Percentiles rank a stretch among this genome's conserved stretches.
These are phyloP conservation scores for Aegilops sharonensis DNA, from an alignment of 176 grass and related monocot species.

Conservation along the genomic window DNA sequence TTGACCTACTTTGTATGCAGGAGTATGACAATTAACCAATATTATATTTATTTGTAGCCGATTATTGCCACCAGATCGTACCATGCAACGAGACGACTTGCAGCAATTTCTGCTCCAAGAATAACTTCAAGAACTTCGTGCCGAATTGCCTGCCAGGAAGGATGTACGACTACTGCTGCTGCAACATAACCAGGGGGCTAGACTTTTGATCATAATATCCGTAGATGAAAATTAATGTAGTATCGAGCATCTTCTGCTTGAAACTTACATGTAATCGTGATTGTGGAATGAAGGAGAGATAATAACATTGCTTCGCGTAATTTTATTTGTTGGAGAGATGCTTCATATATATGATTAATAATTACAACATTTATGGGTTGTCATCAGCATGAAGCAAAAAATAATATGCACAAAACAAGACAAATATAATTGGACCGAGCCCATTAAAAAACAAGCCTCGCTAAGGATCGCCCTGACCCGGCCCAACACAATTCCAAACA, in stretches of 20 bases:
- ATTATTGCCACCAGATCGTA: too few relatives aligned
- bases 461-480: too few relatives aligned
- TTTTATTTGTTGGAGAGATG: background rate
- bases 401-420: too few relatives aligned
- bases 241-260: background rate
- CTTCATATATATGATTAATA: background rate
- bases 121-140: background rate
- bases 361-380: too few relatives aligned
- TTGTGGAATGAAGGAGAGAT: background rate
- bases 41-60: too few relatives aligned
- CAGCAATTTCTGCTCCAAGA: background rate
- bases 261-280: background rate
- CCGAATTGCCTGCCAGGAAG: background rate
- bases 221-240: background rate
- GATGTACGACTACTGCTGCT: background rate
- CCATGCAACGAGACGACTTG: background rate
- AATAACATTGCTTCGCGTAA: background rate
- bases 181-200: background rate
- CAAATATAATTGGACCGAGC: too few relatives aligned
- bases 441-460: too few relatives aligned
- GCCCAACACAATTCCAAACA: too few relatives aligned
- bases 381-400: too few relatives aligned
- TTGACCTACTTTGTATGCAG: background rate
- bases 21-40: background rate
- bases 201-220: background rate